Evolutionary conservation across 805 yeast genomes (phyloP), one percentile per base, ranked within the genome.

Genomic region (Nakazawaea molendinolei): DNA sequence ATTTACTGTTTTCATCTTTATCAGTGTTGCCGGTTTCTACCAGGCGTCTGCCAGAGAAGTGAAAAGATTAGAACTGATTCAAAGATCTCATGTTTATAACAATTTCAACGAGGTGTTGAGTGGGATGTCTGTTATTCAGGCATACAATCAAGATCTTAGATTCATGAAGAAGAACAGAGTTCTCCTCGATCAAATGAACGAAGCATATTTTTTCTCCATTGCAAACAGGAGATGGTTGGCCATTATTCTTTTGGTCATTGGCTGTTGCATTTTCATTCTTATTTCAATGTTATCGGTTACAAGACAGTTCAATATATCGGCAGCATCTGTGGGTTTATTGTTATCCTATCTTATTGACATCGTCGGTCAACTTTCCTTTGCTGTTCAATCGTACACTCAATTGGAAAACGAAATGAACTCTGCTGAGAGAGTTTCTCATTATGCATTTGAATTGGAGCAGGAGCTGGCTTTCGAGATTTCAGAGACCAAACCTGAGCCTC

Each of bases 341-440:
- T 55, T 83, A 34, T 70, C 87, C 0, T 71, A 81, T 42, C 65
- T 79, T 16, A 56, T 76, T 39, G 66, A 63, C 38, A 59, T 77
- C 29, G 65, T 76, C 19, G 71, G 75, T 27, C 64, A 76, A 36
- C 58, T 82, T 54, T 68, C 80, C 7, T 58, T 71, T 57, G 66
- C 78, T 43, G 66, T 84, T 42, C 69, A 82, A 48, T 67, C 82
- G 19, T 55, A 73, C 48, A 81, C 89, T 1, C 76, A 75, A 48
- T 71, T 79, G 19, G 92, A 84, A 51, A 84, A 82, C 53, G 79
- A 79, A 49, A 67, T 83, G 79, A 82, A 79, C 47, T 74, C 87
- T 0, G 85, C 74, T 16, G 92, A 84, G 55, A 67, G 94, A 55
- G 55, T 83, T 22, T 62, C 71, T 36, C 74, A 77, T 47, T 79